Conservation (phyloP, 2,329 filamentous ascomycete genomes). For the Didymella lethalis region DNA sequence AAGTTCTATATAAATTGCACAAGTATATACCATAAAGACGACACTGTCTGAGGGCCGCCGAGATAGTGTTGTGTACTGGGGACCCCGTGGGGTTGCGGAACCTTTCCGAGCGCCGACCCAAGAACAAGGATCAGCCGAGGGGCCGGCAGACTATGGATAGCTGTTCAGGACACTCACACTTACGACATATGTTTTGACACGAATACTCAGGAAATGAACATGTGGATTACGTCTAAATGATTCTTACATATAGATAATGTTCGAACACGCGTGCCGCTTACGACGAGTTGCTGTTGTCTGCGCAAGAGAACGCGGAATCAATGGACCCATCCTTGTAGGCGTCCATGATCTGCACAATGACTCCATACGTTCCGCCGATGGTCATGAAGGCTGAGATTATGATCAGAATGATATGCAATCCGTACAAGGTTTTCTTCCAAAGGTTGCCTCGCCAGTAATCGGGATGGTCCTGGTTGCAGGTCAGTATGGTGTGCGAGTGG, state of each 20-base stretch:
- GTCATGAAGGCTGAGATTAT: slow-evolving; percentile 58
- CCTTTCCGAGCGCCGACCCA: neutral
- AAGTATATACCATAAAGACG: neutral
- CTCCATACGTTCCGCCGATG: slow-evolving; percentile 60
- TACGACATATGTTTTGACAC: neutral
- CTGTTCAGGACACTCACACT: neutral
- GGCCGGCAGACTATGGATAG: neutral
- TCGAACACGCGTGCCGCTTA: slow-evolving; percentile 4
- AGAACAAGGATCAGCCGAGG: neutral
- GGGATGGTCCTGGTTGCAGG: too few relatives aligned
- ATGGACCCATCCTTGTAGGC: slow-evolving; percentile 60
- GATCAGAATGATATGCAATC: slow-evolving; percentile 54
- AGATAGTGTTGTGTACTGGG: neutral
- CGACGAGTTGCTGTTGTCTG: slow-evolving; percentile 44
- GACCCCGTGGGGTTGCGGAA: slow-evolving; percentile 14
- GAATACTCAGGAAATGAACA: neutral
- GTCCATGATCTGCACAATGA: slow-evolving; percentile 60
- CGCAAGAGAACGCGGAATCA: slow-evolving; percentile 46
- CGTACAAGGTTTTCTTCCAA: slow-evolving; percentile 50
- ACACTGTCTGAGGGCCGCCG: neutral
- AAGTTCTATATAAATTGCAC: neutral
- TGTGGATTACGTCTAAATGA: neutral
- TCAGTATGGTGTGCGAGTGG: too few relatives aligned
- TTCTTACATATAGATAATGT: neutral
- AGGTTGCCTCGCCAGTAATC: slow-evolving; percentile 42